These are phyloP conservation scores for Aspergillus sergii DNA, from an alignment of 2,329 filamentous ascomycete species.

Conservation along the genomic window DNA sequence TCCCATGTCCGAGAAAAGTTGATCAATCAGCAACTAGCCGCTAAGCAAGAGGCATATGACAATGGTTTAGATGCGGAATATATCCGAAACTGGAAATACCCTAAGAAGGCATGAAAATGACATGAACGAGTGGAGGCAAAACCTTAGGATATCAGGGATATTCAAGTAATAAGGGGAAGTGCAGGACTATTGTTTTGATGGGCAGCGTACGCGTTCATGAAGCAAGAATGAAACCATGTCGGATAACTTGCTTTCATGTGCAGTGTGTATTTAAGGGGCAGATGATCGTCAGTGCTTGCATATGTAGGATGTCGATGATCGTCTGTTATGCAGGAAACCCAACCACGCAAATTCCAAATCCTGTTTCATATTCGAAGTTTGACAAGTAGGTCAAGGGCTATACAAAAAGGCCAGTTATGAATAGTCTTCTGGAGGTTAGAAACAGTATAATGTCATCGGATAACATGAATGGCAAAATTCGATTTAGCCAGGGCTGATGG, in stretches of 20 bases:
- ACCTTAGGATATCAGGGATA: not conserved
- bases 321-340: not conserved
- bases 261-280: not conserved
- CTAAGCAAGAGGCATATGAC: slow-evolving; percentile 68
- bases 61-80: slow-evolving; percentile 69
- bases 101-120: not conserved
- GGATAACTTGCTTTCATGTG: not conserved
- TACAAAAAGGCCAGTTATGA: not conserved
- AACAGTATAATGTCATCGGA: not conserved
- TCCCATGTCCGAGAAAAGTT: slow-evolving; percentile 65
- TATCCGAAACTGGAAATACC: slow-evolving; percentile 61
- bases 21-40: slow-evolving; percentile 65
- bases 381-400: not conserved
- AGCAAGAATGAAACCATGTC: not conserved
- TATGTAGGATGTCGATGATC: not conserved
- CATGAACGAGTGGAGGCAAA: not conserved
- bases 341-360: not conserved
- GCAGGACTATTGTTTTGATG: not conserved
- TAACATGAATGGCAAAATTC: not conserved
- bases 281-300: slow-evolving; percentile 1
- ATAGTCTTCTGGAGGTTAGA: not conserved
- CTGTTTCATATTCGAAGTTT: not conserved
- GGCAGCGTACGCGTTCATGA: not conserved
- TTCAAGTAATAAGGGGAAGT: not conserved
- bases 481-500: not conserved